Percentiles rank a stretch among this genome's conserved stretches.
These are phyloP conservation scores for Leccinum imitatum DNA, from an alignment of 768 basidiomycete genomes.

Conservation along the genomic window DNA sequence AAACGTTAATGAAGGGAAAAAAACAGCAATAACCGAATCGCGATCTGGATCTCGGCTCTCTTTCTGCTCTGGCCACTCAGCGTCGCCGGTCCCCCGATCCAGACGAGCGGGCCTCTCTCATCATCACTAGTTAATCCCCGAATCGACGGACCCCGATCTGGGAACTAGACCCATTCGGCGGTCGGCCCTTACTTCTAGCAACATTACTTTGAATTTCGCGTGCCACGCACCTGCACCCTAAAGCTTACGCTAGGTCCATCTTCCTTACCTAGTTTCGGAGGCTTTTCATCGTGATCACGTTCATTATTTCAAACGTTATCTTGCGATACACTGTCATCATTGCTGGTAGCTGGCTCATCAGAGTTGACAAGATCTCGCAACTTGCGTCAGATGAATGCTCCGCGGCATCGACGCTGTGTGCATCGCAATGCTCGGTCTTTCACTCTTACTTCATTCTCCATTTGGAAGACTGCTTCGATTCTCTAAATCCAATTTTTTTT, in stretches of 20 bases:
- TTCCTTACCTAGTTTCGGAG: neutral
- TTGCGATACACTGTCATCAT: neutral
- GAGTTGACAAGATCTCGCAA: neutral
- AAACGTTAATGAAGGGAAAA: neutral
- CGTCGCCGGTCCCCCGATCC: neutral
- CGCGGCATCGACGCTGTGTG: neutral
- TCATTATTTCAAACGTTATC: neutral
- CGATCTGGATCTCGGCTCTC: slow-evolving; percentile 5
- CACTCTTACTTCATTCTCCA: neutral
- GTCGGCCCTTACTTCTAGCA: neutral
- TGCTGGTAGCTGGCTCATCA: neutral
- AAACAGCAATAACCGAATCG: neutral
- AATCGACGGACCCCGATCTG: neutral
- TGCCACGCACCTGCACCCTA: neutral
- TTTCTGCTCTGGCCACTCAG: neutral
- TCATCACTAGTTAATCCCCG: neutral
- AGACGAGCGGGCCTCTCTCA: neutral
- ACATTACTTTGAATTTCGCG: neutral
- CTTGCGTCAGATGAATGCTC: neutral
- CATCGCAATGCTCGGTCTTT: neutral
- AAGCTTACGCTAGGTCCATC: neutral
- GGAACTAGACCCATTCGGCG: neutral
- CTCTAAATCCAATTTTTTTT: neutral
- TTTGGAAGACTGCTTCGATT: slow-evolving; percentile 3
- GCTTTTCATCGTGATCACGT: neutral